Evolutionary conservation across 371 early-diverging fungal genomes (phyloP).

Genomic region (Rhizomucor miehei): DNA sequence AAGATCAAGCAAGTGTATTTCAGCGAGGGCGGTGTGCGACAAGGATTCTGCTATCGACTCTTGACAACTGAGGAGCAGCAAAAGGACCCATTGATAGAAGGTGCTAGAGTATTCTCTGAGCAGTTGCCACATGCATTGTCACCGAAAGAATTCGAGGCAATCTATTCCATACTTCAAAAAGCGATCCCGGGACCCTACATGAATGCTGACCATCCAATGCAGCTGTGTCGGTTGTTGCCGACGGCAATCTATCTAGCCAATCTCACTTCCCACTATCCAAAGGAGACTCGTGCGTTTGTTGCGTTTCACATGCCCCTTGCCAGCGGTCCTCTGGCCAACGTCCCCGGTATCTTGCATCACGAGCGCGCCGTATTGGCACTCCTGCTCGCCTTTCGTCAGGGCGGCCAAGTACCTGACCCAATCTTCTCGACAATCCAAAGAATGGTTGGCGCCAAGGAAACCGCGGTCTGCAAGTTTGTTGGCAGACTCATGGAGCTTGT

Average conservation of each 20-base stretch:
- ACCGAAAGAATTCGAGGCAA: constrained; percentile 30
- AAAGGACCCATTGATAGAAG: constrained; percentile 55
- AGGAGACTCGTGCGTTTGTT: constrained; percentile 59
- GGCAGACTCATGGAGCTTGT: constrained; percentile 46
- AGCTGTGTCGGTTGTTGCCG: constrained; percentile 51
- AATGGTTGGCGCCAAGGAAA: constrained; percentile 37
- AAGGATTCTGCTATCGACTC: constrained; percentile 54
- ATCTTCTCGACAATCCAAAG: constrained; percentile 34
- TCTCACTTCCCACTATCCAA: constrained; percentile 53
- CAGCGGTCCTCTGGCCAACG: constrained; percentile 56
- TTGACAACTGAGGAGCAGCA: constrained; percentile 40
- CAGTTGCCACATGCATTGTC: constrained; percentile 21
- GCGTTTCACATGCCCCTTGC: constrained; percentile 61
- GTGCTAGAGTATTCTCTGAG: constrained; percentile 45
- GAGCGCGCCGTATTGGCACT: constrained; percentile 57
- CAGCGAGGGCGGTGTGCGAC: constrained; percentile 65
- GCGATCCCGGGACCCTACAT: constrained; percentile 35
- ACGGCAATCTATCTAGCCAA: constrained; percentile 53
- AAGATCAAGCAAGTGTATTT: constrained; percentile 46
- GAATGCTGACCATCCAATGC: constrained; percentile 28
- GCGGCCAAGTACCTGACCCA: constrained; percentile 50
- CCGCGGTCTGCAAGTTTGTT: constrained; percentile 40
- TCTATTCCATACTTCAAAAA: constrained; percentile 25
- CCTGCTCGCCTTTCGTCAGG: constrained; percentile 53
- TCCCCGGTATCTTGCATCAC: constrained; percentile 54